phyloP scores from a whole-genome alignment of 805 yeast genomes.

The Scheffersomyces lignosus region DNA sequence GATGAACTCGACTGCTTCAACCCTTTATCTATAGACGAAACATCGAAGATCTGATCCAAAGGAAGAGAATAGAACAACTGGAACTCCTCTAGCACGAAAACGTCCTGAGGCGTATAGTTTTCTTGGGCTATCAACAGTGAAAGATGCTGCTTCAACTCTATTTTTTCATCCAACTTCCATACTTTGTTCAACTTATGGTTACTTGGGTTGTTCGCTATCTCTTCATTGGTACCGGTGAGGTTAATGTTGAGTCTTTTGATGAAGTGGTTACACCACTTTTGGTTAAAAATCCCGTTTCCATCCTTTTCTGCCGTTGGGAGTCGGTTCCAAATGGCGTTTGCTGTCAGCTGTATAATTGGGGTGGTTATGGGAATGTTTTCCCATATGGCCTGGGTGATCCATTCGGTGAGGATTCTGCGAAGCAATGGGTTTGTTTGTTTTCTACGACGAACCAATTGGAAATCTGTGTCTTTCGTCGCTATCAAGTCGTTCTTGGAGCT shows the following conservation, averaged over 20 bases:
- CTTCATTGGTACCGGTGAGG: constrained; percentile 46
- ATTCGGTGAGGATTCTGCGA: constrained; percentile 61
- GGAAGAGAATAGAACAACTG: constrained; percentile 61
- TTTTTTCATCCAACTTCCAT: constrained; percentile 62
- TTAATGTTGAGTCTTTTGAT: constrained; percentile 50
- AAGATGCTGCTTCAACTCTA: constrained; percentile 46
- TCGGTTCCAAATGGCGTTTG: constrained; percentile 62
- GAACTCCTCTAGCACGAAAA: constrained; percentile 62
- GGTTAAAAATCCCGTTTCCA: constrained; percentile 64
- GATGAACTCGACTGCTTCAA: constrained; percentile 36
- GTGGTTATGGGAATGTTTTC: constrained; percentile 64
- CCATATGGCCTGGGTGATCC: constrained; percentile 70
- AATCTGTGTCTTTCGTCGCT: constrained; percentile 52
- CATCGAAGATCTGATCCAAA: constrained; percentile 55
- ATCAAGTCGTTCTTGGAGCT: constrained; percentile 56
- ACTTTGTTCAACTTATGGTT: constrained; percentile 43
- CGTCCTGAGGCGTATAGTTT: constrained; percentile 48
- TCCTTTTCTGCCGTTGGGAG: constrained; percentile 54
- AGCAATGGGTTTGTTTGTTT: constrained; percentile 56
- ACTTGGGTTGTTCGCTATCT: constrained; percentile 32
- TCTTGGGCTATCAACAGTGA: constrained; percentile 24
- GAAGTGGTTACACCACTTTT: constrained; percentile 60
- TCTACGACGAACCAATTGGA: constrained; percentile 50
- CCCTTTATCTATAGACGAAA: constrained; percentile 44
- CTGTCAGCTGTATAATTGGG: constrained; percentile 63